Conservation (phyloP, 768 basidiomycete species). For the Mycena capillaripes region DNA sequence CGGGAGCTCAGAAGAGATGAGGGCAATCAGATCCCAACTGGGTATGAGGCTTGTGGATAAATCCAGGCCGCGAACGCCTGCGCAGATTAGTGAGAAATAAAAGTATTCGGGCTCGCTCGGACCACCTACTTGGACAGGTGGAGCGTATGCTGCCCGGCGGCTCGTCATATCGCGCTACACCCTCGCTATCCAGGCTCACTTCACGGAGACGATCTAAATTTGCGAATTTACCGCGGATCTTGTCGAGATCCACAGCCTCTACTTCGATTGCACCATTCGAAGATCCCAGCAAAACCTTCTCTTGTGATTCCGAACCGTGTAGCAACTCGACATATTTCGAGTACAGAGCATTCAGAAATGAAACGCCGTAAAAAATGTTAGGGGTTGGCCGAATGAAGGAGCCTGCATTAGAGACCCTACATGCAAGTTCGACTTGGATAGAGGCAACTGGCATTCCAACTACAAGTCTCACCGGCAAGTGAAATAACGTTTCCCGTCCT, state of each 20-base stretch:
- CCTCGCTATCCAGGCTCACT: constrained; percentile 82
- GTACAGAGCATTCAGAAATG: constrained; percentile 82
- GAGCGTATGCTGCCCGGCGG: constrained; percentile 63
- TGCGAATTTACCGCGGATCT: constrained; percentile 79
- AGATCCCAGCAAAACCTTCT: constrained; percentile 82
- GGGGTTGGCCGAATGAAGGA: constrained; percentile 87
- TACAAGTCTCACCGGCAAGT: constrained; percentile 70
- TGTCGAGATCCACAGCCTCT: constrained; percentile 87
- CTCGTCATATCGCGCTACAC: constrained; percentile 66
- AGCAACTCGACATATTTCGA: constrained; percentile 83
- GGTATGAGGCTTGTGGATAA: constrained; percentile 82
- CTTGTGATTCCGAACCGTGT: constrained; percentile 65
- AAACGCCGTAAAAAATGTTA: constrained; percentile 68
- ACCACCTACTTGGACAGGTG: constrained; percentile 77
- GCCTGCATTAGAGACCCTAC: constrained; percentile 73
- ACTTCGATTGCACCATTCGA: constrained; percentile 88
- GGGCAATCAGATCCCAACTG: constrained; percentile 77
- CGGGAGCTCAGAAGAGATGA: constrained; percentile 74
- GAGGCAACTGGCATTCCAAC: neutral
- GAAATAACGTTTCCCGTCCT: constrained; percentile 86
- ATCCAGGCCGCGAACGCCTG: constrained; percentile 86
- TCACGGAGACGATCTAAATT: constrained; percentile 78
- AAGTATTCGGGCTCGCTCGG: constrained; percentile 12
- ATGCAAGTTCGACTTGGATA: constrained; percentile 17
- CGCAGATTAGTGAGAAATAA: constrained; percentile 24